A percentile compares a stretch with the other conserved stretches of the same genome.
Conservation (phyloP, 345 rosid genomes). For the Bretschneidera sinensis region DNA sequence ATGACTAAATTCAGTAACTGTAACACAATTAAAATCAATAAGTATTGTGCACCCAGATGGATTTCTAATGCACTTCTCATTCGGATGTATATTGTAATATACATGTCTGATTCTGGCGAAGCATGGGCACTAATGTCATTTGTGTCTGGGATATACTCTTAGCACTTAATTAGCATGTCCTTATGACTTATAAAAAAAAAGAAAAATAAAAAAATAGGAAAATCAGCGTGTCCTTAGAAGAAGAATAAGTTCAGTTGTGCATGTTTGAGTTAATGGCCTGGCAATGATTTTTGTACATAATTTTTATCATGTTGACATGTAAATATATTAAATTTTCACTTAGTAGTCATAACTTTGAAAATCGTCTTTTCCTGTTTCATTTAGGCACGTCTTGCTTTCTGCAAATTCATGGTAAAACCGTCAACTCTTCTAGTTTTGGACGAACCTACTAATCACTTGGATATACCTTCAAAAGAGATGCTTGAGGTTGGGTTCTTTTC, state of each 20-base stretch:
- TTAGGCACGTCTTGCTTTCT: slow-evolving; percentile 95
- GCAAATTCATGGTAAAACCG: slow-evolving; percentile 94
- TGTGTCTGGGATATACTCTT: background rate
- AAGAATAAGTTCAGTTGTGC: background rate
- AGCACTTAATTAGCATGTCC: background rate
- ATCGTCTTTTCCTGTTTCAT: slow-evolving; percentile 12
- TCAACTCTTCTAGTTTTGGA: slow-evolving; percentile 80
- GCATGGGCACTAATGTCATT: background rate
- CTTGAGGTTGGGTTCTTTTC: slow-evolving; percentile 67
- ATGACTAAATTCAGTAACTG: background rate
- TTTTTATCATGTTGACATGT: background rate
- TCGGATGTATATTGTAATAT: too few relatives aligned
- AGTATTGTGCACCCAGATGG: background rate
- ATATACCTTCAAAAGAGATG: slow-evolving; percentile 98
- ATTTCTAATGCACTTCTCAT: too few relatives aligned
- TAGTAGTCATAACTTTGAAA: background rate
- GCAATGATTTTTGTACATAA: too few relatives aligned
- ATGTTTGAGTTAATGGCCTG: background rate
- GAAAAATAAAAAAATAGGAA: too few relatives aligned
- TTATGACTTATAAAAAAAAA: too few relatives aligned
- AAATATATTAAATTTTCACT: background rate
- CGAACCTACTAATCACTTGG: slow-evolving; percentile 95
- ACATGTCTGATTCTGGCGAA: background rate
- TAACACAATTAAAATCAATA: background rate
- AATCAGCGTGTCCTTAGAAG: too few relatives aligned